Evolutionary conservation across 192 early-diverging fungal species (phyloP).

Genomic region (Backusella morwellensis): DNA sequence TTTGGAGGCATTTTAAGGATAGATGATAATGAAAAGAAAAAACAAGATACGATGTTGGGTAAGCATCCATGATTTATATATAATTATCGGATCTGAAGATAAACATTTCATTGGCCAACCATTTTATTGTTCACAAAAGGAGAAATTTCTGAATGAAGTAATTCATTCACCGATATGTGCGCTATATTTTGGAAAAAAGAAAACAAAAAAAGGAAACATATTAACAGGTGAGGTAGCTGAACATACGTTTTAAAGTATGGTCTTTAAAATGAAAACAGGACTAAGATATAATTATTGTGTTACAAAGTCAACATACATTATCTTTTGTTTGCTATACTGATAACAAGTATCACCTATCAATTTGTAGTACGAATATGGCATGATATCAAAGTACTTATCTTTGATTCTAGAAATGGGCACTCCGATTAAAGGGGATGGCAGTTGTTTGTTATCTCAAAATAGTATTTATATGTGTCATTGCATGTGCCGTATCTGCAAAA

Average conservation of each 20-base stretch:
- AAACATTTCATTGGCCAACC: neutral
- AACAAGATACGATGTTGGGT: neutral
- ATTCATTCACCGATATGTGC: neutral
- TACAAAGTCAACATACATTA: neutral
- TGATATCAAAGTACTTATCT: constrained; percentile 1
- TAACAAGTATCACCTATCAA: neutral
- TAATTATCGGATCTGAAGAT: neutral
- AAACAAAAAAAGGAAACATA: neutral
- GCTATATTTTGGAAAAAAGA: neutral
- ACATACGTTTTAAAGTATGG: neutral
- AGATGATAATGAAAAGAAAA: neutral
- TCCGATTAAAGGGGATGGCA: neutral
- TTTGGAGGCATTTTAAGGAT: neutral
- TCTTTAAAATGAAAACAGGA: neutral
- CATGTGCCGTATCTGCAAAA: neutral
- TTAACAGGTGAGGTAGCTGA: neutral
- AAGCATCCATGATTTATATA: neutral
- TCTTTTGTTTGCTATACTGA: constrained; percentile 8
- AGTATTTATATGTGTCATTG: neutral
- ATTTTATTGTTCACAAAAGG: neutral
- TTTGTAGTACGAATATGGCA: neutral
- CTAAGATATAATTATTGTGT: neutral
- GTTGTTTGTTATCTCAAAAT: neutral
- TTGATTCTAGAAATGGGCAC: neutral
- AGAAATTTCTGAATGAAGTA: neutral